These are phyloP conservation scores for Antrodiella citrinella DNA, from an alignment of 768 basidiomycete species.

Conservation along the genomic window DNA sequence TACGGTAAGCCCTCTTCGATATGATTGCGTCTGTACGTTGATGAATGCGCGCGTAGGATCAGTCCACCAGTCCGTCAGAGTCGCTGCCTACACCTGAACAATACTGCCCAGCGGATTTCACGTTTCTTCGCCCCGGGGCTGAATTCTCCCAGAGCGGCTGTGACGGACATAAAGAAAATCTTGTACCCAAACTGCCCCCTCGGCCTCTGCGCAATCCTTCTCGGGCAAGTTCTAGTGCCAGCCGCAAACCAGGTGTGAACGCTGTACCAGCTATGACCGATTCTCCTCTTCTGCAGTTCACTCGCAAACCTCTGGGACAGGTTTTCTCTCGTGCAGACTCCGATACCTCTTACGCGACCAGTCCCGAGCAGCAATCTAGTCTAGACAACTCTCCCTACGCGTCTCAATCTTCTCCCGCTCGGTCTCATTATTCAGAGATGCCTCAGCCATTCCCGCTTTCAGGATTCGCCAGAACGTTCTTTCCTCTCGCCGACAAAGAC, in stretches of 20 bases:
- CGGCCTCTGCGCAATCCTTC: neutral
- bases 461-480: slow-evolving; percentile 7
- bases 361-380: neutral
- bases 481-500: slow-evolving; percentile 1
- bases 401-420: neutral
- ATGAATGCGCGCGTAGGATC: no score
- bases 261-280: neutral
- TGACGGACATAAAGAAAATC: no score
- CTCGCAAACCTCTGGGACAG: neutral
- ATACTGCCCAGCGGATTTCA: neutral
- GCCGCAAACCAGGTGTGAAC: neutral
- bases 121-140: no score
- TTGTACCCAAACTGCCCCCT: no score
- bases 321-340: neutral
- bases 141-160: no score
- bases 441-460: neutral
- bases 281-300: neutral
- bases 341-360: neutral
- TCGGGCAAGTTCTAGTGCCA: neutral
- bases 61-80: slow-evolving; percentile 1
- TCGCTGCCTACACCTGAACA: neutral
- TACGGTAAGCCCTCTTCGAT: slow-evolving; percentile 4
- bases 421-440: neutral
- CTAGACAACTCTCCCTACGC: neutral
- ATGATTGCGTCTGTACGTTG: no score